Evolutionary conservation across 495 filamentous ascomycete genomes (phyloP).

Genomic region (Podospora conica): DNA sequence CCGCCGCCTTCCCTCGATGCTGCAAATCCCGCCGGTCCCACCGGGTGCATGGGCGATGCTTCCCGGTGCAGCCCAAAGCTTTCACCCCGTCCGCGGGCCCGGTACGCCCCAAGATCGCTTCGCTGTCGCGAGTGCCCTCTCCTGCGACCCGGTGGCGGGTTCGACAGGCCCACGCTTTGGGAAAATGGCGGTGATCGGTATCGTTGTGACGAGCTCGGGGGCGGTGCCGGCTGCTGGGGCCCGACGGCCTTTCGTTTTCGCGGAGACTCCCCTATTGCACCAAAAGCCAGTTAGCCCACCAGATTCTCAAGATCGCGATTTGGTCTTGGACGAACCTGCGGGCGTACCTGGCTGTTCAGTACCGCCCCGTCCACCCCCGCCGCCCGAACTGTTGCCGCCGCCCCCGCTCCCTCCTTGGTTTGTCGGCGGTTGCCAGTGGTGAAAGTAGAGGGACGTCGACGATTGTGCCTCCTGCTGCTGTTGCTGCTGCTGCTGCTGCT

Average conservation of each 20-base stretch:
- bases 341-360: slow-evolving; percentile 57
- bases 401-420: slow-evolving; percentile 37
- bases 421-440: slow-evolving; percentile 82
- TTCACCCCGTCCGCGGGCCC: slow-evolving; percentile 34
- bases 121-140: slow-evolving; percentile 63
- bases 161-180: slow-evolving; percentile 49
- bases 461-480: slow-evolving; percentile 40
- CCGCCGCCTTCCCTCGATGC: slow-evolving; percentile 4
- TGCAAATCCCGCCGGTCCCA: slow-evolving; percentile 14
- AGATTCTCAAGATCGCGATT: slow-evolving; percentile 45
- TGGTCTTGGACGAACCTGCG: slow-evolving; percentile 59
- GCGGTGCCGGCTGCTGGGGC: slow-evolving; percentile 51
- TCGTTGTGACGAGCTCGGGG: slow-evolving; percentile 46
- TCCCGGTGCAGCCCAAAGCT: slow-evolving; percentile 34
- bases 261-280: slow-evolving; percentile 54
- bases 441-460: slow-evolving; percentile 74
- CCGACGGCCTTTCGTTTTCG: slow-evolving; percentile 69
- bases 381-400: slow-evolving; percentile 26
- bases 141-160: slow-evolving; percentile 52
- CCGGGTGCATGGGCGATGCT: slow-evolving; percentile 36
- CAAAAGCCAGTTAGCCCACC: slow-evolving; percentile 45
- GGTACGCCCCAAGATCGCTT: slow-evolving; percentile 56
- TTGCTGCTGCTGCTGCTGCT: slow-evolving; percentile 16
- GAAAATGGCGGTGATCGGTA: slow-evolving; percentile 53
- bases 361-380: slow-evolving; percentile 39